Evolutionary conservation across 164 flowering plant genomes (phyloP), one percentile per base, ranked within the genome.

Genomic region (Paratinospora sagittata): DNA sequence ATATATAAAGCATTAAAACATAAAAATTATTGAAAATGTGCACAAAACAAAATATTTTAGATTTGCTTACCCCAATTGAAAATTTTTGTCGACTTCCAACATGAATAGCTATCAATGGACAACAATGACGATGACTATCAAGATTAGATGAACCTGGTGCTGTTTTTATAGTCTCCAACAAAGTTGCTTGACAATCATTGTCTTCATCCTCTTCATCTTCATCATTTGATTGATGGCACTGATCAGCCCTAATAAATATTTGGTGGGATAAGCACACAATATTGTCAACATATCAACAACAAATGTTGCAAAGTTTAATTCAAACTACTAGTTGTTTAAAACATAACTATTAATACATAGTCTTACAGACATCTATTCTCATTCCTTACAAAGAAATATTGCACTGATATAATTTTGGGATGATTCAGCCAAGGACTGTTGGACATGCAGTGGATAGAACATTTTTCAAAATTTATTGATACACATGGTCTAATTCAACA

Each of bases 141-240:
- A 70, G 41, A 34, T 72, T 77, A 36, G 82, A 41, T 68, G 80
- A 72, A 69, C 75, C 77, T n/a, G 83, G 72, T 63, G 74, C 75
- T 68, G 67, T 78, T 63, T 47, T 65, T 57, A 76, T 68, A 77
- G 78, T 88, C 27, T 85, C 87, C 76, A 91, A 69, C 74, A 93
- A 79, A 55, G 82, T 76, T 78, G 88, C 87, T n/a, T 63, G 80
- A 70, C 74, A 67, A 73, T 83, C 75, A 72, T 67, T 66, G 34
- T 83, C 94, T 64, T 88, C 96, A 64, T 93, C 96, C 45, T 93
- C 97, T 57, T 91, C 88, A 47, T 89, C 94, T 65, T 89, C 93
- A 75, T 92, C 95, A 81, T 79, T 81, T 75, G 88, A 77, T 79
- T 90, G 97, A 83, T 94, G 98, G 86, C 97, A 90, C 71, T 92